Base-by-base conservation (phyloP, 495 filamentous ascomycete genomes). In the Podospora didyma region DNA sequence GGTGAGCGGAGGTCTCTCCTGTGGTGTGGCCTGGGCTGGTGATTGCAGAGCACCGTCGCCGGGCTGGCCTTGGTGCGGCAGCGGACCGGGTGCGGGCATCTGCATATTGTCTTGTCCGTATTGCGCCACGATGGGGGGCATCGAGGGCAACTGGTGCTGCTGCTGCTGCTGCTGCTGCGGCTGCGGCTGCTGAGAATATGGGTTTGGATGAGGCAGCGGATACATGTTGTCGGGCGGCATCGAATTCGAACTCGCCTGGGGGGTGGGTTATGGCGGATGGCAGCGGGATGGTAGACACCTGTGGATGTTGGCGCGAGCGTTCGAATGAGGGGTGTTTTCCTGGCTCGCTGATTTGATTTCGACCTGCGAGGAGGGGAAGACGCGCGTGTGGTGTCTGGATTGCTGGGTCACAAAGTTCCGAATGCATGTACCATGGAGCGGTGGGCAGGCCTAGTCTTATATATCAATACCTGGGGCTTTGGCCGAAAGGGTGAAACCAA, bases 131-230 rank as follows among this genome's bases (percentile, higher is more conserved):
- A 61, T 59, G 16, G 65, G 67, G 7, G 65, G 61, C 61, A 70
- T 67, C 22, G 68, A 58, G 22, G 68, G 68, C 23, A 66, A 60
- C 31, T 61, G 67, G 46, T 67, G 64, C 35, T 63, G 51, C 56
- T 58, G 54, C 17, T 66, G 65, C 39, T 42, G 39, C 0, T 7
- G 39, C 6, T 42, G 39, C 31, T 61, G 67, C 46, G 65, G 64
- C 26, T 64, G 50, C 56, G 55, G 51, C 17, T 66, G 65, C 21
- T 12, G 17, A 21, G 48, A 26, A 28, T 65, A 65, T 2, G 60
- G 44, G 9, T 39, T 14, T 11, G 53, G 31, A 23, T 62, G 60
- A n/a, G 60, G 52, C 20, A 56, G 56, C 35, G 28, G 37, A 49
- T 66, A 60, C 50, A 66, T 56, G 26, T 62, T 60, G n/a, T n/a